Evolutionary conservation across 306 rosid species (phyloP), one percentile per base, ranked within the genome.

Genomic region (Prunus salicina): DNA sequence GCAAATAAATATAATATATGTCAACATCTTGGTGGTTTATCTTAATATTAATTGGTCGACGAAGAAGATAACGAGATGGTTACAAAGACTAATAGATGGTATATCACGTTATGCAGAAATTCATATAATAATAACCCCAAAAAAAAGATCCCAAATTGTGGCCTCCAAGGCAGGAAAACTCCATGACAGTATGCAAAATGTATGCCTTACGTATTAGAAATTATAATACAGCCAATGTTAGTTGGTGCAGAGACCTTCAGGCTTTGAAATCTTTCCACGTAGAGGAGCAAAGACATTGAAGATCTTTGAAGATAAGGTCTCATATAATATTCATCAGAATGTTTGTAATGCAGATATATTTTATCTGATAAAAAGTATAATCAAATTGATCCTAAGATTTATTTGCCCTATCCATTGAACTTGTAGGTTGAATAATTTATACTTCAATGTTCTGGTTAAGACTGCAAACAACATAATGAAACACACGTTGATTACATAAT

Each of bases 161-260:
- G 65, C 79, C 76, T 67, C 62, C 84, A 69, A 62, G 25, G 72
- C 52, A 51, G 73, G 76, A 74, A 76, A 75, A 62, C 61, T 68
- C 84, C 68, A 62, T 69, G 76, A 75, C 27, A 68, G 50, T 75
- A 22, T 34, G 62, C 76, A 47, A 34, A 18, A 18, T 24, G 50
- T 64, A 64, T 64, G 47, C 25, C 10, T 64, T 38, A 64, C 47
- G 69, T 64, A 20, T 64, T 64, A 12, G 58, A 16, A 53, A 49
- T 53, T 18, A 5, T 25, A 64, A 64, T 64, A 32, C 47, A 0
- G 68, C 68, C 25, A 32, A 18, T 11, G 24, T 13, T 27, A 13
- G 66, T 32, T 32, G 68, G 25, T 64, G 34, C 25, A 63, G 43
- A 62, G 47, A 64, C 46, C 47, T 64, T 30, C 47, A 32, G 32